phyloP scores from a whole-genome alignment of 2,329 filamentous ascomycete genomes.

The Sarocladiaceae sp. region DNA sequence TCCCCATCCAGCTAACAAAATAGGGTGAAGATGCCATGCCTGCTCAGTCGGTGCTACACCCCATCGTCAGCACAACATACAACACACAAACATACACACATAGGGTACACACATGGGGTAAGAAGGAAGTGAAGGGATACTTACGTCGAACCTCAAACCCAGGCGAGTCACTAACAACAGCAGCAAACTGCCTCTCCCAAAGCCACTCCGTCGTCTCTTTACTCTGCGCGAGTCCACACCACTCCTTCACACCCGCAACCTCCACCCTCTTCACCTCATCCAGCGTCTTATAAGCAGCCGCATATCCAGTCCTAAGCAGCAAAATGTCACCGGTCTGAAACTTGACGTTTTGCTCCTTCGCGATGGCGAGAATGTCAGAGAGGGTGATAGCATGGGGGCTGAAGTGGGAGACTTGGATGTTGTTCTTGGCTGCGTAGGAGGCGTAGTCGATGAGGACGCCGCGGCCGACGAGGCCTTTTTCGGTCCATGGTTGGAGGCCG shows the following conservation, averaged over 20 bases:
- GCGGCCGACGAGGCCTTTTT: slow-evolving; percentile 14
- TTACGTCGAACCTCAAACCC: slow-evolving; percentile 21
- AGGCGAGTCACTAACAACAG: slow-evolving; percentile 16
- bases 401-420: slow-evolving; percentile 7
- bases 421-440: slow-evolving; percentile 5
- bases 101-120: neutral
- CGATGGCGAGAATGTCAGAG: slow-evolving; percentile 35
- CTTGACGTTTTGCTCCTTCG: slow-evolving; percentile 30
- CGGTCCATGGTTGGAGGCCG: slow-evolving; percentile 16
- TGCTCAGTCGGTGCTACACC: slow-evolving; percentile 10
- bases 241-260: slow-evolving; percentile 6
- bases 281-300: slow-evolving; percentile 27
- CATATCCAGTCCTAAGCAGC: slow-evolving; percentile 45
- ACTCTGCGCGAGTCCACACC: slow-evolving; percentile 15
- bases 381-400: slow-evolving; percentile 31
- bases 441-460: slow-evolving; percentile 13
- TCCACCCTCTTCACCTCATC: neutral
- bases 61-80: too few species aligned
- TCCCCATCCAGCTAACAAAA: slow-evolving; percentile 21
- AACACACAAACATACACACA: too few species aligned
- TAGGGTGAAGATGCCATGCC: slow-evolving; percentile 20
- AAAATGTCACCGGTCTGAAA: slow-evolving; percentile 48
- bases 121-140: neutral
- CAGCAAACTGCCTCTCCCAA: slow-evolving; percentile 2
- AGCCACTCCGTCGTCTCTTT: slow-evolving; percentile 1